Conservation (phyloP, 2,329 filamentous ascomycete genomes). For the Plectosphaerella sp. region DNA sequence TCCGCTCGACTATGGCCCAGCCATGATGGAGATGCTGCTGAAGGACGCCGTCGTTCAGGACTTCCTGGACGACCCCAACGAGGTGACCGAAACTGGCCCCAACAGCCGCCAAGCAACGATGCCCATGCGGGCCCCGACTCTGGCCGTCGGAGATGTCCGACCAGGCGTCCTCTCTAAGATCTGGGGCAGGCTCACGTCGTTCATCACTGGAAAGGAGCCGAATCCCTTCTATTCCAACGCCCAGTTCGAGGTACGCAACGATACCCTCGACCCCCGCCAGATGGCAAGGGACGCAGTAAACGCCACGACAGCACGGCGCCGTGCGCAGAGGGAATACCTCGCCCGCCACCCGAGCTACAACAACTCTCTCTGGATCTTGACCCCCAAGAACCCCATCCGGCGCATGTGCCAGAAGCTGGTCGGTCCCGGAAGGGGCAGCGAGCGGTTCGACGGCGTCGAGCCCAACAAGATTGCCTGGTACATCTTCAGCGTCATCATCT, state of each 20-base stretch:
- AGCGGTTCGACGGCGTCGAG: constrained; percentile 83
- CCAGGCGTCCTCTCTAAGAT: constrained; percentile 55
- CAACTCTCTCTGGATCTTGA: constrained; percentile 84
- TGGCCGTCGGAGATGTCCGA: constrained; percentile 39
- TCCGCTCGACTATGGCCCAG: constrained; percentile 85
- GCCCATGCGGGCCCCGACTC: constrained; percentile 20
- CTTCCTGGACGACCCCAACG: constrained; percentile 75
- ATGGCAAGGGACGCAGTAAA: constrained; percentile 90
- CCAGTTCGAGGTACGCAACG: constrained; percentile 66
- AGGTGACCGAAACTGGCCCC: constrained; percentile 32
- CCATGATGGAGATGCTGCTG: constrained; percentile 90
- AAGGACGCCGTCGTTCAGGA: constrained; percentile 95
- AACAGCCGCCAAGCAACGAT: constrained; percentile 23
- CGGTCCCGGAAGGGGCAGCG: constrained; percentile 80
- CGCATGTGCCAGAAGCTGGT: constrained; percentile 84
- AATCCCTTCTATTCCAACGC: constrained; percentile 90
- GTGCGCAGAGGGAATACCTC: constrained; percentile 87
- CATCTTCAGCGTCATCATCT: constrained; percentile 87
- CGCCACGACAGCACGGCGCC: constrained; percentile 76
- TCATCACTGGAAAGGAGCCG: constrained; percentile 65
- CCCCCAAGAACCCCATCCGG: constrained; percentile 71
- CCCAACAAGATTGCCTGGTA: constrained; percentile 92
- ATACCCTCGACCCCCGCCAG: constrained; percentile 75
- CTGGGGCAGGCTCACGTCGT: constrained; percentile 56
- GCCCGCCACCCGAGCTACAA: constrained; percentile 87